Percentiles rank a stretch among this genome's conserved stretches.
Evolutionary conservation across 2,329 filamentous ascomycete species (phyloP).

Genomic region (Paecilomyces formosus): DNA sequence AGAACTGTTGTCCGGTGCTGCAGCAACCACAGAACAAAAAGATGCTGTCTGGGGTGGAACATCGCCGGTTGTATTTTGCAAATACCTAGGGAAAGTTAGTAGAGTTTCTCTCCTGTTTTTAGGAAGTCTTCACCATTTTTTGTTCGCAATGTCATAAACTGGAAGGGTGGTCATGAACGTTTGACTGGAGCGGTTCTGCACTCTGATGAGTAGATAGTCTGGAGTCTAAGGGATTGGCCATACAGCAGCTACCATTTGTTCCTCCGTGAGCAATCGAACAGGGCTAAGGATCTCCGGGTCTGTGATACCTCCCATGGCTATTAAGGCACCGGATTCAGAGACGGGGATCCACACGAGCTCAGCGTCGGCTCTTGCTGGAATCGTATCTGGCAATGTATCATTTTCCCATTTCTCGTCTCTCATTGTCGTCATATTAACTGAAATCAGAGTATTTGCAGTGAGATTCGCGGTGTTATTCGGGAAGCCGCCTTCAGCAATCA

Average conservation of each 20-base stretch:
- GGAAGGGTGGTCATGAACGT: slow-evolving; percentile 30
- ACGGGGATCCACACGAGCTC: slow-evolving; percentile 57
- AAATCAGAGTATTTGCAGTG: slow-evolving; percentile 52
- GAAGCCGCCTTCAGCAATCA: slow-evolving; percentile 37
- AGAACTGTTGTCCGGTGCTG: slow-evolving; percentile 29
- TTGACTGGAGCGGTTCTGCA: slow-evolving; percentile 16
- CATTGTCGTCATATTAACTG: slow-evolving; percentile 52
- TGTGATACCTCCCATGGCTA: slow-evolving; percentile 32
- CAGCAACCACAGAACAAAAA: slow-evolving; percentile 35
- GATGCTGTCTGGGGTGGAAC: slow-evolving; percentile 26
- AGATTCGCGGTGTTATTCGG: slow-evolving; percentile 41
- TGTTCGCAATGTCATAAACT: slow-evolving; percentile 27
- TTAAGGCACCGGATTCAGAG: slow-evolving; percentile 26
- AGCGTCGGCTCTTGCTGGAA: slow-evolving; percentile 53
- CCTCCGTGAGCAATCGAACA: background rate
- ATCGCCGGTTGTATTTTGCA: slow-evolving; percentile 34
- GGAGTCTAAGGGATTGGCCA: background rate
- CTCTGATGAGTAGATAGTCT: background rate
- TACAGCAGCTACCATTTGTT: slow-evolving; percentile 11
- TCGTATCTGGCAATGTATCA: slow-evolving; percentile 40
- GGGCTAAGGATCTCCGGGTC: slow-evolving; percentile 15
- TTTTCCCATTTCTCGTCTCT: slow-evolving; percentile 51
- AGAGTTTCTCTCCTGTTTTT: background rate
- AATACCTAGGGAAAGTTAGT: slow-evolving; percentile 22
- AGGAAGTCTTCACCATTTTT: slow-evolving; percentile 14